Percentiles rank a stretch among this genome's conserved stretches.
Evolutionary conservation across 805 yeast species (phyloP).

Genomic region (Spathaspora arborariae): DNA sequence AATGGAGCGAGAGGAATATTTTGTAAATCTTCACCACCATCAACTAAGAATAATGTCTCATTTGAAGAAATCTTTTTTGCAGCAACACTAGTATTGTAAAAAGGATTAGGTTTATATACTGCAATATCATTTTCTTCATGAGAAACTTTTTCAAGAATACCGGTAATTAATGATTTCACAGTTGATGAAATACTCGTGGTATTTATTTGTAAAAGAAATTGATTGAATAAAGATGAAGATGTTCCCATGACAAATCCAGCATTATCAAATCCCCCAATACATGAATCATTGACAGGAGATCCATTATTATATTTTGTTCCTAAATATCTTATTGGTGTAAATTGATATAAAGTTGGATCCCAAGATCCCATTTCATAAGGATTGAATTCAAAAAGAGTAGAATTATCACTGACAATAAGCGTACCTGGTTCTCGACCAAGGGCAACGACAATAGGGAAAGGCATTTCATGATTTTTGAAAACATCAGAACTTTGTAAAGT

Average conservation of each 20-base stretch:
- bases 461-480: conserved; percentile 31
- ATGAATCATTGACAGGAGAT: conserved; percentile 11
- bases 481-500: conserved; percentile 19
- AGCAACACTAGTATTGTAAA: conserved; percentile 23
- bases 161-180: conserved; percentile 20
- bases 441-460: conserved; percentile 37
- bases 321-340: conserved; percentile 26
- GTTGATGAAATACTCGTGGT: conserved; percentile 16
- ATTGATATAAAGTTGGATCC: conserved; percentile 35
- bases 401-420: conserved; percentile 52
- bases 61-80: conserved; percentile 15
- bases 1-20: conserved; percentile 40
- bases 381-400: conserved; percentile 50
- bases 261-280: conserved; percentile 31
- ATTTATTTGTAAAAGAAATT: conserved; percentile 21
- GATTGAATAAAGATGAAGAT: conserved; percentile 35
- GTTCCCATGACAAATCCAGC: conserved; percentile 40
- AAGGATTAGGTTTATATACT: conserved; percentile 39
- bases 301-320: conserved; percentile 26
- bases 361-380: conserved; percentile 42
- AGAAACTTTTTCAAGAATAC: conserved; percentile 22
- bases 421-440: conserved; percentile 68
- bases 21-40: conserved; percentile 43
- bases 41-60: conserved; percentile 33
- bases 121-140: conserved; percentile 33